Evolutionary conservation across 768 basidiomycete genomes (phyloP).

Genomic region (Suillus lakei): DNA sequence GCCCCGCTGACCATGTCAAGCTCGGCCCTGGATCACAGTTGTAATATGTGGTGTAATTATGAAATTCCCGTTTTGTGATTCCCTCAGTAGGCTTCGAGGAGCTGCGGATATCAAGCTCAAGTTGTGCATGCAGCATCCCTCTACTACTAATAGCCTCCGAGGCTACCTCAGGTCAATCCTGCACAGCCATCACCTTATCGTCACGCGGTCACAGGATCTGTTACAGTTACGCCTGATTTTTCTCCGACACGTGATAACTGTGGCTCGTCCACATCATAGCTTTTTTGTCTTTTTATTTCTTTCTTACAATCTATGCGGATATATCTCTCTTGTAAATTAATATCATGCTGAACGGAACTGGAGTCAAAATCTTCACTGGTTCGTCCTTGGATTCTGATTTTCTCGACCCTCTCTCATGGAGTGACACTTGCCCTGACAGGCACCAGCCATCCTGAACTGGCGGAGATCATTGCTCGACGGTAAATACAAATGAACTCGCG

Average conservation of each 20-base stretch:
- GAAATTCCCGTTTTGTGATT: neutral
- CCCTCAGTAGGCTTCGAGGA: neutral
- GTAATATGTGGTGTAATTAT: neutral
- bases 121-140: no score
- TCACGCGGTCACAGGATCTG: neutral
- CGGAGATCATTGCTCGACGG: conserved; percentile 92
- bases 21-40: neutral
- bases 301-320: conserved; percentile 10
- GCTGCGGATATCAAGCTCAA: neutral
- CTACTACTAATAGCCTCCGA: no score
- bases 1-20: neutral
- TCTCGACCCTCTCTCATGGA: neutral
- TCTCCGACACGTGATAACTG: neutral
- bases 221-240: neutral
- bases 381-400: conserved; percentile 22
- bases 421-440: conserved; percentile 50
- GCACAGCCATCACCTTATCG: neutral
- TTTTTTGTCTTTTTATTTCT: conserved; percentile 12
- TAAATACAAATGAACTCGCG: conserved; percentile 40
- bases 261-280: conserved; percentile 19
- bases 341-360: conserved; percentile 58
- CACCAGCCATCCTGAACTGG: conserved; percentile 94
- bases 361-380: conserved; percentile 67
- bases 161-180: no score
- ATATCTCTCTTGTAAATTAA: conserved; percentile 15